Percentiles rank a stretch among this genome's conserved stretches.
phyloP scores from a whole-genome alignment of 2,329 filamentous ascomycete species.

The Thyridium curvatum region DNA sequence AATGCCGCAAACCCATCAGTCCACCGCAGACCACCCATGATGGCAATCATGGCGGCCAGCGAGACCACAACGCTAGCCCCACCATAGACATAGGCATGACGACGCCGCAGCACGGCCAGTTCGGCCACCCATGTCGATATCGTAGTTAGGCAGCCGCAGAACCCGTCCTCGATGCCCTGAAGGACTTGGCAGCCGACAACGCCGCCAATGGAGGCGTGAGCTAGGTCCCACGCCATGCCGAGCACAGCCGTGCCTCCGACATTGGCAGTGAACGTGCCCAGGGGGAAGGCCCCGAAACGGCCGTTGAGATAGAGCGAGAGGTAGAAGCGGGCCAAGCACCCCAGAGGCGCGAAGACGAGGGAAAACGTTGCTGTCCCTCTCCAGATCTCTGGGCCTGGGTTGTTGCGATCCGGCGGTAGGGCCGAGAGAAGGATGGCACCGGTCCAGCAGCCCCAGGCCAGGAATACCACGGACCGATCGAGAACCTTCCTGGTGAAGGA shows the following conservation, averaged over 20 bases:
- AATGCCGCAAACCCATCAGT: conserved; percentile 46
- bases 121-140: conserved; percentile 63
- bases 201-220: conserved; percentile 53
- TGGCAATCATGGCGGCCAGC: conserved; percentile 54
- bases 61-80: conserved; percentile 51
- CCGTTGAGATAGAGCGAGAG: conserved; percentile 65
- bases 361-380: conserved; percentile 70
- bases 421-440: conserved; percentile 67
- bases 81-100: conserved; percentile 63
- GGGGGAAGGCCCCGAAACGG: conserved; percentile 60
- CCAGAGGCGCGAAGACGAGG: conserved; percentile 74
- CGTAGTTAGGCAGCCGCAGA: conserved; percentile 61
- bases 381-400: conserved; percentile 52
- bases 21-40: conserved; percentile 75
- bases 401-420: conserved; percentile 56
- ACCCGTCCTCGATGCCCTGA: conserved; percentile 59
- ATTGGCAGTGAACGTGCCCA: conserved; percentile 84
- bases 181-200: conserved; percentile 56
- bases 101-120: conserved; percentile 40
- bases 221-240: conserved; percentile 72
- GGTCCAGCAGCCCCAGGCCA: conserved; percentile 72
- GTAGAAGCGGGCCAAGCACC: conserved; percentile 72
- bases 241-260: conserved; percentile 68
- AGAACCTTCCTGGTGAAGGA: conserved; percentile 50
- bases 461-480: conserved; percentile 55